phyloP scores from a whole-genome alignment of 805 yeast genomes.

The Yarrowia sp. region DNA sequence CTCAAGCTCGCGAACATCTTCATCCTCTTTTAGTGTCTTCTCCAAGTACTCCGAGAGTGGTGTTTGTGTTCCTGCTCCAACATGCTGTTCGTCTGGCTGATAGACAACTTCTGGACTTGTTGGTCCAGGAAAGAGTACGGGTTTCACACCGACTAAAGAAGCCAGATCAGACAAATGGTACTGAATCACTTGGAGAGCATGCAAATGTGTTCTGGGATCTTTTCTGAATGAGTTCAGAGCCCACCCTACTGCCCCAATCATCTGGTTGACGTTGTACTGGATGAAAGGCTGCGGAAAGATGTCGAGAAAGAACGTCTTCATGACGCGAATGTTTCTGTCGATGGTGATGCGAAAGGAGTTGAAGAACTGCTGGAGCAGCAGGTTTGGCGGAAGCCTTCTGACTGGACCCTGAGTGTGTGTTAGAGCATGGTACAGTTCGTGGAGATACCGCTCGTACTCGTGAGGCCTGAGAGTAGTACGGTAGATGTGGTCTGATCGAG shows the following conservation, averaged over 20 bases:
- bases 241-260: background rate
- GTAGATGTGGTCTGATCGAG: background rate
- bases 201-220: background rate
- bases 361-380: background rate
- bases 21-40: background rate
- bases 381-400: background rate
- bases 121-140: background rate
- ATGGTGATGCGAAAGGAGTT: background rate
- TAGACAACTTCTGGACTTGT: background rate
- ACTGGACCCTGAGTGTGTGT: no score
- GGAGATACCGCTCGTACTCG: background rate
- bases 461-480: background rate
- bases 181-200: background rate
- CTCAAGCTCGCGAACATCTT: background rate
- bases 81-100: background rate
- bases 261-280: background rate
- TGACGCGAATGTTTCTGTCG: background rate
- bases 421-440: background rate
- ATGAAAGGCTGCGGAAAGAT: background rate
- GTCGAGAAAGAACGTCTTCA: background rate
- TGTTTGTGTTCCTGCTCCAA: no score
- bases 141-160: background rate
- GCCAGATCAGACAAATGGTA: background rate
- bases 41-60: background rate
- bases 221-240: background rate